These are phyloP conservation scores for Hibiscus mutabilis DNA, from an alignment of 345 rosid species.

Conservation along the genomic window DNA sequence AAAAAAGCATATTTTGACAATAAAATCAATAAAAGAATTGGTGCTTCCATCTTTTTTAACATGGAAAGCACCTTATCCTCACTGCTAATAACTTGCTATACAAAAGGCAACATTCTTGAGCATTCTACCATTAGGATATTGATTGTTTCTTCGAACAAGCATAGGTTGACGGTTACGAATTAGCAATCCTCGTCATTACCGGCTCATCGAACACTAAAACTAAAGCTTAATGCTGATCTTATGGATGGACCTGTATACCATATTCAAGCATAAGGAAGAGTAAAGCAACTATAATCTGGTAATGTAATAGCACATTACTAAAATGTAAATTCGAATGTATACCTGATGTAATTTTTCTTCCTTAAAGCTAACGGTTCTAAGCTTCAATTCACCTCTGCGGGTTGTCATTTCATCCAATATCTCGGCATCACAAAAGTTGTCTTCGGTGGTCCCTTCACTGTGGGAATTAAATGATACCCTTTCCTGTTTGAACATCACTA, in stretches of 20 bases:
- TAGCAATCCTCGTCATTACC: not conserved
- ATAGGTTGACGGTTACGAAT: not conserved
- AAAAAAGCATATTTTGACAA: no score
- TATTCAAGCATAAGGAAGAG: not conserved
- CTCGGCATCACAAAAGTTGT: conserved; percentile 63
- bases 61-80: not conserved
- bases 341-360: conserved; percentile 43
- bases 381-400: conserved; percentile 67
- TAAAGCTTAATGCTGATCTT: conserved; percentile 1
- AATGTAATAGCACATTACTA: not conserved
- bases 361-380: conserved; percentile 49
- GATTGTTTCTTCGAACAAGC: not conserved
- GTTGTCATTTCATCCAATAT: conserved; percentile 77
- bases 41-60: no score
- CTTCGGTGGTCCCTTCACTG: conserved; percentile 26
- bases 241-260: conserved; percentile 27
- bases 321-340: conserved; percentile 2
- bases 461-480: conserved; percentile 18
- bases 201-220: conserved; percentile 1
- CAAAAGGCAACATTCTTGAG: not conserved
- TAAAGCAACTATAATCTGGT: not conserved
- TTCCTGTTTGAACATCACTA: conserved; percentile 27
- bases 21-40: no score
- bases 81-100: not conserved
- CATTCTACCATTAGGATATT: not conserved